phyloP scores from a whole-genome alignment of 1,284 basidiomycete species.

The Tilletia walkeri region DNA sequence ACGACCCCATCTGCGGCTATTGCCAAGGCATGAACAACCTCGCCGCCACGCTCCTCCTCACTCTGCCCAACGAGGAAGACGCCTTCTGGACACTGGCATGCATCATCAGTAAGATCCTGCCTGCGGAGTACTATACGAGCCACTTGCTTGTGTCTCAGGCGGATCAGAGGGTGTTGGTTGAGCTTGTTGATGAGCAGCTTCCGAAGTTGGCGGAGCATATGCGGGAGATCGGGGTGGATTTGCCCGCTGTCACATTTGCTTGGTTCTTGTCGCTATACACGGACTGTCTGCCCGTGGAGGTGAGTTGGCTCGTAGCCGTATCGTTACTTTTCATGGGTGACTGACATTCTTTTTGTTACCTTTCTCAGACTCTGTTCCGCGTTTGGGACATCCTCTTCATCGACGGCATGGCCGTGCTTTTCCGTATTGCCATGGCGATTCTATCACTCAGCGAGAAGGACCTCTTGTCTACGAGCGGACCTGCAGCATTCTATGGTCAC shows the following conservation, averaged over 20 bases:
- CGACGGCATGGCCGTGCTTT: slow-evolving; percentile 80
- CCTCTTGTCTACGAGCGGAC: slow-evolving; percentile 74
- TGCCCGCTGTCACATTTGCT: slow-evolving; percentile 91
- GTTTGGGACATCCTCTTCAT: slow-evolving; percentile 85
- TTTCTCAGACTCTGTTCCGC: slow-evolving; percentile 44
- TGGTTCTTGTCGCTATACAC: slow-evolving; percentile 98
- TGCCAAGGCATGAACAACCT: slow-evolving; percentile 76
- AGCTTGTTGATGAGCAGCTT: slow-evolving; percentile 74
- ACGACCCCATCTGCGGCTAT: slow-evolving; percentile 57
- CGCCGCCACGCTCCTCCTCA: slow-evolving; percentile 86
- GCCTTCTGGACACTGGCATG: slow-evolving; percentile 93
- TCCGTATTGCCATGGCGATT: slow-evolving; percentile 82
- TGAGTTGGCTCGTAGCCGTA: slow-evolving; percentile 54
- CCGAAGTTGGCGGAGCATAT: slow-evolving; percentile 78
- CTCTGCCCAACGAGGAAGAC: slow-evolving; percentile 89
- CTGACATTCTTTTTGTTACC: background rate
- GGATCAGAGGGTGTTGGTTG: slow-evolving; percentile 83
- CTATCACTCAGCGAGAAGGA: slow-evolving; percentile 79
- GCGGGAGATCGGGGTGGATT: slow-evolving; percentile 75
- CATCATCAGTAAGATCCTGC: slow-evolving; percentile 67
- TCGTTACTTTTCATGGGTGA: background rate
- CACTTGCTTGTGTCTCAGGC: slow-evolving; percentile 73
- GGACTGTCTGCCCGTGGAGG: slow-evolving; percentile 91
- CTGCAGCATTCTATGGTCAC: slow-evolving; percentile 80
- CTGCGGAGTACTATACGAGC: slow-evolving; percentile 57